A percentile compares a stretch with the other conserved stretches of the same genome.
Evolutionary conservation across 179 eudicot genomes (phyloP).

Genomic region (Amaranthus tricolor): DNA sequence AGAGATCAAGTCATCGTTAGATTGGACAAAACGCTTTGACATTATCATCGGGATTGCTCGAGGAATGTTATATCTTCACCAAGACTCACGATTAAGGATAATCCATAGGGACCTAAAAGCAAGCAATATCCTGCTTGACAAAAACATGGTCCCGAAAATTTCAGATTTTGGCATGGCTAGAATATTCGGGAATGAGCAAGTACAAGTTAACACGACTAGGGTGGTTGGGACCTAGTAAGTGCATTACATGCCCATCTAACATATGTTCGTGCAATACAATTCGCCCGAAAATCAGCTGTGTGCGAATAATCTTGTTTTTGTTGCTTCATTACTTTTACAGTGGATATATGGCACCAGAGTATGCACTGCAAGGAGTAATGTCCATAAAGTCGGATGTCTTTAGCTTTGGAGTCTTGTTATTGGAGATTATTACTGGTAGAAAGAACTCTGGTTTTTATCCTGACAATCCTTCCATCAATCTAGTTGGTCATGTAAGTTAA

Average conservation of each 20-base stretch:
- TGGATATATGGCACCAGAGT: constrained; percentile 55
- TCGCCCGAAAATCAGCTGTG: neutral
- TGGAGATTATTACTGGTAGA: neutral
- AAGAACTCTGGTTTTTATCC: neutral
- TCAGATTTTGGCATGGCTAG: constrained; percentile 56
- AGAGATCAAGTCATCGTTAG: neutral
- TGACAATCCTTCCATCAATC: neutral
- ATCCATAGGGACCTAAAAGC: constrained; percentile 51
- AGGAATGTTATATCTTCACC: constrained; percentile 27
- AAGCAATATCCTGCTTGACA: constrained; percentile 41
- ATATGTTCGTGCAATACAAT: neutral
- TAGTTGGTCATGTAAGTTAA: neutral
- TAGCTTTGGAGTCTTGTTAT: constrained; percentile 44
- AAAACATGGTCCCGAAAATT: constrained; percentile 46
- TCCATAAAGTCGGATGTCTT: constrained; percentile 48
- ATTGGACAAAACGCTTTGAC: neutral
- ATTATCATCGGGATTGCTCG: neutral
- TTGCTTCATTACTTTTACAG: constrained; percentile 19
- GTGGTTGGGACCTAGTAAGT: constrained; percentile 40
- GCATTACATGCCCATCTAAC: neutral
- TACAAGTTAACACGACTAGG: constrained; percentile 38
- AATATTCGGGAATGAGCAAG: constrained; percentile 39
- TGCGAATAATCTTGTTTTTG: neutral
- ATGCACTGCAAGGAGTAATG: constrained; percentile 42
- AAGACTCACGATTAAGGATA: constrained; percentile 45